Conservation (phyloP, 176 grass and related monocot species). For the Typha latifolia region DNA sequence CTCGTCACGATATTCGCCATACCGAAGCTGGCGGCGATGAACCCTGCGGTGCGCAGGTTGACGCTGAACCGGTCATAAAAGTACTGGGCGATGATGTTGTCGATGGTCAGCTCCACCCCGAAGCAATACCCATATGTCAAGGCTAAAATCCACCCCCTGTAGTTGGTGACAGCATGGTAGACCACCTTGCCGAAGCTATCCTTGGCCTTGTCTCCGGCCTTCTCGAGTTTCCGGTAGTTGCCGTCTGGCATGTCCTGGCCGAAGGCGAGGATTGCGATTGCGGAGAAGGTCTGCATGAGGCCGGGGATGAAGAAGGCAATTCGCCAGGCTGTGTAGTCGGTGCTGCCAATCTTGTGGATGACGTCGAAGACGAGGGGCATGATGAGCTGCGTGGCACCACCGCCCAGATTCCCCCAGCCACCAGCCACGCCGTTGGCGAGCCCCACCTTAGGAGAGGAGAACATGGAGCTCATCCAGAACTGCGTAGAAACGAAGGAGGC, state of each 20-base stretch:
- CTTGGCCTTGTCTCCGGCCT: slow-evolving; percentile 61
- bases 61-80: slow-evolving; percentile 83
- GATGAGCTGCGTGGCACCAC: slow-evolving; percentile 77
- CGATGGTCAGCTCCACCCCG: slow-evolving; percentile 76
- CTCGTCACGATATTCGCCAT: slow-evolving; percentile 73
- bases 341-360: slow-evolving; percentile 60
- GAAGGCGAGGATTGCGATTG: slow-evolving; percentile 50
- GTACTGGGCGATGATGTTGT: slow-evolving; percentile 93
- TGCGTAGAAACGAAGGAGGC: slow-evolving; percentile 90
- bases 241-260: slow-evolving; percentile 91
- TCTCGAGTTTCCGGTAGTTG: slow-evolving; percentile 58
- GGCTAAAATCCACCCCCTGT: slow-evolving; percentile 72
- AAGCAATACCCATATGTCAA: slow-evolving; percentile 92
- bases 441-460: slow-evolving; percentile 72
- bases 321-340: slow-evolving; percentile 69
- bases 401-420: slow-evolving; percentile 92
- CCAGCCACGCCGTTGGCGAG: slow-evolving; percentile 74
- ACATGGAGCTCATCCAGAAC: slow-evolving; percentile 99
- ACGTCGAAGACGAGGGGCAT: slow-evolving; percentile 77
- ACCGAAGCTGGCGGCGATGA: slow-evolving; percentile 87
- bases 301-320: slow-evolving; percentile 89
- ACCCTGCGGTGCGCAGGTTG: slow-evolving; percentile 48
- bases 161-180: slow-evolving; percentile 54
- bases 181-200: slow-evolving; percentile 77
- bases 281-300: slow-evolving; percentile 58